Base-by-base conservation (phyloP, 768 basidiomycete genomes). In the Russula sp. region DNA sequence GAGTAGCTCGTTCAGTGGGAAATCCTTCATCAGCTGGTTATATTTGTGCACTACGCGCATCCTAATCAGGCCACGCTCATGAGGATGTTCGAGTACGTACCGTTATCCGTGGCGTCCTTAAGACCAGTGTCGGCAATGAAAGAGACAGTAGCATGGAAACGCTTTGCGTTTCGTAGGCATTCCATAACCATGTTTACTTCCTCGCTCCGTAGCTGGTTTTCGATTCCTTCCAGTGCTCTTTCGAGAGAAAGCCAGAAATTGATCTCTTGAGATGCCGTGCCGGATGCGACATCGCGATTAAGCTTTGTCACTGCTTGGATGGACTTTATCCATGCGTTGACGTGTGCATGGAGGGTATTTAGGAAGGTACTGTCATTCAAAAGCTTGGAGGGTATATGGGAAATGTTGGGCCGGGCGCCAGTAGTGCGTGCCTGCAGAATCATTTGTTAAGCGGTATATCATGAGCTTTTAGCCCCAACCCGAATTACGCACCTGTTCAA, bases 191-290 rank as follows among this genome's bases (percentile, higher is more conserved):
- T 88, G 63, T 84, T 85, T 52, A 99, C 92, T 72, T 94, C 92
- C 55, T 98, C 95, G 66, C 91, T 92, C 67, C 88, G 81, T 64
- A 99, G 79, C 72, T 99, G 97, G 0, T 85, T 79, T 72, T 98
- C 95, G 71, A 98, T 98, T 0, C 85, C 89, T 71, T 98, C 97
- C 67, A 99, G 75, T 7, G 94, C 94, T 50, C 91, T 81, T 74
- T 99, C 97, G 74, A 99, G 81, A 73, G 89, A 91, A 26, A 98
- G 79, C 97, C 97, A 98, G 72, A 99, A 98, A 75, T 98, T 98
- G 79, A 99, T 94, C 74, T 98, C 97, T 72, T 99, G 97, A 0
- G 93, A 95, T 2, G 97, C 96, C 0, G 96, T 98, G 2, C 96
- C 96, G 5, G 91, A 92, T 0, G 87, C 81, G 36, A 98, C 96